Evolutionary conservation across 352 stramenopile species (phyloP).

Genomic region (Globisporangium heterothallicum): DNA sequence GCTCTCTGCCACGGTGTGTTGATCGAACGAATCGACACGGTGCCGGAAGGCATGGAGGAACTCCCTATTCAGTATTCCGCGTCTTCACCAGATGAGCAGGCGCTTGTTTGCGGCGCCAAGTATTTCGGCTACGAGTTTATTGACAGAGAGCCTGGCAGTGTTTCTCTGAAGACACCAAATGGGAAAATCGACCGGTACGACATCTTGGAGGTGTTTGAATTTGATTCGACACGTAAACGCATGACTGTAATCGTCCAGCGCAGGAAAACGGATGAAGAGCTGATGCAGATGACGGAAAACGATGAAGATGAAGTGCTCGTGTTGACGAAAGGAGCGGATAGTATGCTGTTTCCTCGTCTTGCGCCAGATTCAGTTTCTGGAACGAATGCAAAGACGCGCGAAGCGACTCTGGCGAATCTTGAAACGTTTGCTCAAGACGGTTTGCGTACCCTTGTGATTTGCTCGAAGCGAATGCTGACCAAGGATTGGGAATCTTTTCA

Average conservation of each 20-base stretch:
- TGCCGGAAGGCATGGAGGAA: slow-evolving; percentile 37
- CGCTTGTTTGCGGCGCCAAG: slow-evolving; percentile 81
- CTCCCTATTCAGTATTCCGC: slow-evolving; percentile 76
- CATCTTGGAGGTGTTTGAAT: slow-evolving; percentile 92
- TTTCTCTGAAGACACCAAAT: slow-evolving; percentile 61
- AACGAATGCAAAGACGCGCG: slow-evolving; percentile 33
- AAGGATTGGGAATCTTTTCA: slow-evolving; percentile 69
- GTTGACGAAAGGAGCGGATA: slow-evolving; percentile 80
- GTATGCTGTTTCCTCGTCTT: slow-evolving; percentile 80
- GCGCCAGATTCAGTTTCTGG: slow-evolving; percentile 19
- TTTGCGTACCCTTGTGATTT: slow-evolving; percentile 85
- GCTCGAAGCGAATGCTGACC: slow-evolving; percentile 48
- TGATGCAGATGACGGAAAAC: slow-evolving; percentile 59
- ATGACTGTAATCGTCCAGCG: slow-evolving; percentile 85
- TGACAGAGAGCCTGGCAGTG: slow-evolving; percentile 57
- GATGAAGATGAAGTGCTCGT: slow-evolving; percentile 73
- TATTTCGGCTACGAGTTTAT: slow-evolving; percentile 84
- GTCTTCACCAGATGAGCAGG: slow-evolving; percentile 85
- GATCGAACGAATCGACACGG: slow-evolving; percentile 88
- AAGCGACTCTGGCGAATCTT: slow-evolving; percentile 58
- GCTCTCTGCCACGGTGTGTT: slow-evolving; percentile 95
- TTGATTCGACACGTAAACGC: slow-evolving; percentile 86
- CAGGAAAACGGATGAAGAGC: slow-evolving; percentile 59
- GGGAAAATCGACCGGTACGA: slow-evolving; percentile 71
- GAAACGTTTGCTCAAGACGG: slow-evolving; percentile 83